Conservation (phyloP, 768 basidiomycete genomes). For the Boletus rubropictus region DNA sequence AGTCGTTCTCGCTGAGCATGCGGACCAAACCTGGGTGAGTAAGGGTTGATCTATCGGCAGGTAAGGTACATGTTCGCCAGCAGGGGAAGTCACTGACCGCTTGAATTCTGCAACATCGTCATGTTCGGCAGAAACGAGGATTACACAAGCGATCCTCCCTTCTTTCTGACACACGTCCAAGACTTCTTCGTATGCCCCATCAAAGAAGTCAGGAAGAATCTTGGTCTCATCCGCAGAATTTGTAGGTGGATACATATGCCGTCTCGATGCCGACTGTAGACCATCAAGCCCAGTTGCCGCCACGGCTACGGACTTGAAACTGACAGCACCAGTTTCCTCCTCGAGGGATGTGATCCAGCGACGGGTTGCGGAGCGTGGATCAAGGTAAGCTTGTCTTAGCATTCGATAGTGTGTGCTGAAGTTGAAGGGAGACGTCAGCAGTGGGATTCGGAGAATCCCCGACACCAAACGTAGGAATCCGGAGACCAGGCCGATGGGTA, state of each 20-base stretch:
- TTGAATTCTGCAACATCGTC: slow-evolving; percentile 88
- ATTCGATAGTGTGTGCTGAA: slow-evolving; percentile 39
- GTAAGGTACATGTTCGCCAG: background rate
- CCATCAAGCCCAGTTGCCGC: slow-evolving; percentile 36
- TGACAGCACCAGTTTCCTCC: slow-evolving; percentile 77
- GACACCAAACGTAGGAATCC: slow-evolving; percentile 59
- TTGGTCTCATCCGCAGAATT: slow-evolving; percentile 35
- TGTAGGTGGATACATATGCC: slow-evolving; percentile 25
- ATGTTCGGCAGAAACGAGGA: slow-evolving; percentile 86
- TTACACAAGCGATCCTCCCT: slow-evolving; percentile 65
- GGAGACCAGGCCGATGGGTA: slow-evolving; percentile 48
- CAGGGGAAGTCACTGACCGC: slow-evolving; percentile 39
- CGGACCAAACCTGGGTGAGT: slow-evolving; percentile 68
- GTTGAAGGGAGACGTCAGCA: slow-evolving; percentile 52
- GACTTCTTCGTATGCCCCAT: slow-evolving; percentile 78
- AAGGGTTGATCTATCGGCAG: slow-evolving; percentile 54
- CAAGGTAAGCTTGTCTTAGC: slow-evolving; percentile 31
- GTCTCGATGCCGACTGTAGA: slow-evolving; percentile 42
- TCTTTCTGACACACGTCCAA: slow-evolving; percentile 67
- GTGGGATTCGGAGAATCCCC: slow-evolving; percentile 58
- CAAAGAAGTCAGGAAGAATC: slow-evolving; percentile 73
- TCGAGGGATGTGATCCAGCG: slow-evolving; percentile 77
- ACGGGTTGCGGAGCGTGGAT: slow-evolving; percentile 55
- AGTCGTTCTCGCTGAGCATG: slow-evolving; percentile 62
- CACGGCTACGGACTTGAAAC: slow-evolving; percentile 38